Conservation (phyloP, 768 basidiomycete genomes). For the Amanita muscaria region DNA sequence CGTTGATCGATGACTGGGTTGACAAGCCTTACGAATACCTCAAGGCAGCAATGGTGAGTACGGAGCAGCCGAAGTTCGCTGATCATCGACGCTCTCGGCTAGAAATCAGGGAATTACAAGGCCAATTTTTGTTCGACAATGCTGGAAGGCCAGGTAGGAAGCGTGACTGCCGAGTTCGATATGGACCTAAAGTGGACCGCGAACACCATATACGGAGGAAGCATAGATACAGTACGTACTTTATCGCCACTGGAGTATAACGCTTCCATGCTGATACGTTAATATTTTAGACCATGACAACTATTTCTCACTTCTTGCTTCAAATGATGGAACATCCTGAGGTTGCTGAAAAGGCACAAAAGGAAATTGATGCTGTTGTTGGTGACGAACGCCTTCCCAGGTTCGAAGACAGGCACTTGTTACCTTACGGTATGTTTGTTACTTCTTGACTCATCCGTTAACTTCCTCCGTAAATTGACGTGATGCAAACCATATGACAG, state of each 20-base stretch:
- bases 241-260: not conserved
- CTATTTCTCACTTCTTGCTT: constrained; percentile 52
- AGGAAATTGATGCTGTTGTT: constrained; percentile 55
- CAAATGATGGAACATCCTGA: constrained; percentile 59
- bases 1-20: constrained; percentile 53
- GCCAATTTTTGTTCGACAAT: constrained; percentile 43
- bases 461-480: too few species aligned
- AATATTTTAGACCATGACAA: constrained; percentile 38
- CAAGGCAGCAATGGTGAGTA: constrained; percentile 45
- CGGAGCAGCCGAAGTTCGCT: constrained; percentile 2
- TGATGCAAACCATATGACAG: constrained; percentile 12
- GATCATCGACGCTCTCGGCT: not conserved
- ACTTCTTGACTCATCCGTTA: not conserved
- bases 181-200: constrained; percentile 74
- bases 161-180: constrained; percentile 36
- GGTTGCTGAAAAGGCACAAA: constrained; percentile 47
- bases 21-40: constrained; percentile 54
- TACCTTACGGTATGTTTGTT: constrained; percentile 43
- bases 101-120: constrained; percentile 34
- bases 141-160: constrained; percentile 38
- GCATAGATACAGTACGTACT: constrained; percentile 50
- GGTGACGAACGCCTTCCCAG: constrained; percentile 50
- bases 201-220: constrained; percentile 73
- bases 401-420: constrained; percentile 41
- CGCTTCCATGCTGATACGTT: not conserved